Evolutionary conservation across 305 asterid genomes (phyloP).

Genomic region (Vinca major): DNA sequence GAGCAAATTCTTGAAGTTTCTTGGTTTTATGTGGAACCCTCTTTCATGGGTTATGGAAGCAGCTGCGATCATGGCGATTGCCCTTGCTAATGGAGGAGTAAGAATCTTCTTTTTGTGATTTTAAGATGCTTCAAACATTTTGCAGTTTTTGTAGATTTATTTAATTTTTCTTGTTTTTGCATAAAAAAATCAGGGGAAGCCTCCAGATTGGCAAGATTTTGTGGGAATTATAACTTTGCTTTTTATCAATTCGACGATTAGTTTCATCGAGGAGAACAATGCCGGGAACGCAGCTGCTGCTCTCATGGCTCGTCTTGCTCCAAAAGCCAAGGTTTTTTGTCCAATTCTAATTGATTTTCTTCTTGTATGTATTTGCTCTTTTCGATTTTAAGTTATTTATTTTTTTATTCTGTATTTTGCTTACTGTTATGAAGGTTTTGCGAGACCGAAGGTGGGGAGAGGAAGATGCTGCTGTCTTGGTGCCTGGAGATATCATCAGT

Average conservation of each 20-base stretch:
- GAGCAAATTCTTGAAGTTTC: conserved; percentile 76
- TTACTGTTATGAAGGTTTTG: conserved; percentile 44
- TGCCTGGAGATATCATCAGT: conserved; percentile 90
- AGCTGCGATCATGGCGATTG: conserved; percentile 98
- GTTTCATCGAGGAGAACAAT: conserved; percentile 95
- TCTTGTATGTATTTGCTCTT: background rate
- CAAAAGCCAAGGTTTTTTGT: conserved; percentile 70
- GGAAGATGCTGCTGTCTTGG: conserved; percentile 77
- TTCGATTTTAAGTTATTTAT: background rate
- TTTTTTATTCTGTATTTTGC: background rate
- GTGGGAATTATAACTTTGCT: conserved; percentile 93
- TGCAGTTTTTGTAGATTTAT: conserved; percentile 4
- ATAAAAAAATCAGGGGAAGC: conserved; percentile 61
- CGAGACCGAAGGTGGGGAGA: conserved; percentile 95
- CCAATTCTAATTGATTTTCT: background rate
- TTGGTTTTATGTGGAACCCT: conserved; percentile 99
- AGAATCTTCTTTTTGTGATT: conserved; percentile 24
- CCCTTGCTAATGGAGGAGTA: conserved; percentile 99
- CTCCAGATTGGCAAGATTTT: conserved; percentile 99
- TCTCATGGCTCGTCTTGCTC: conserved; percentile 99
- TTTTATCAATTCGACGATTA: conserved; percentile 84
- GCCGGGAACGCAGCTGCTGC: conserved; percentile 99
- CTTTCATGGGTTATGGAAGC: conserved; percentile 99
- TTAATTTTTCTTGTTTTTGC: conserved; percentile 1
- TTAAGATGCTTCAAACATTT: background rate